Evolutionary conservation across 805 yeast species (phyloP), one percentile per base, ranked within the genome.

Genomic region (Tetrapisispora taiwanensis): DNA sequence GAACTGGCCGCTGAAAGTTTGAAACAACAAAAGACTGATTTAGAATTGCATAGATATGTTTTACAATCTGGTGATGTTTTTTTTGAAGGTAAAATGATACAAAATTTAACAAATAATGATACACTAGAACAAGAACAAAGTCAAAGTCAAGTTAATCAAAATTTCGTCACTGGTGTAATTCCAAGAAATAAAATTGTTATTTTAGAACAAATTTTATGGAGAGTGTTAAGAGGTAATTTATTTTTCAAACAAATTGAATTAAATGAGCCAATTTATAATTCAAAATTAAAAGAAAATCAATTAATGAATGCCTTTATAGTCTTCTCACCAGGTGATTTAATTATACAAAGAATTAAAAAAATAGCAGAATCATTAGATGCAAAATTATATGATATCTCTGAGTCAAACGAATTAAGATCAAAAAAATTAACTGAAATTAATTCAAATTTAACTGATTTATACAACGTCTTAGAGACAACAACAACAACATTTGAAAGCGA

Each of bases 121-220:
- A 9, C 37, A 36, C 39, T 56, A 51, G 20, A 41, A 4, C 31
- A 18, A 12, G 8, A n/a, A 10, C 32, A 30, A 14, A 7, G 15
- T 12, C 20, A 4, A 26, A 4, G 4, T 6, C 31, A 24, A 2
- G 9, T n/a, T 2, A 40, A 48, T 36, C 47, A 54, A 43, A 73
- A 66, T 42, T 80, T 77, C 52, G 74, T 81, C 38, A 69, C 84
- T 10, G 89, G 88, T 58, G 80, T 79, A 15, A 77, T 82, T 44
- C 67, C 75, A 42, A 73, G 84, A 54, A 75, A 70, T 15, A 81
- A 80, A 54, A 71, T 79, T 31, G 68, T 63, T 14, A 65, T 75
- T n/a, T 67, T 82, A 51, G 83, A 81, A 56, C 79, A 76, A 58
- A 79, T 82, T 46, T 65, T 82, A 46, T 82, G 88, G 88, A 74